These are phyloP conservation scores for Fusarium continuum DNA, from an alignment of 2,329 filamentous ascomycete genomes.

Conservation along the genomic window DNA sequence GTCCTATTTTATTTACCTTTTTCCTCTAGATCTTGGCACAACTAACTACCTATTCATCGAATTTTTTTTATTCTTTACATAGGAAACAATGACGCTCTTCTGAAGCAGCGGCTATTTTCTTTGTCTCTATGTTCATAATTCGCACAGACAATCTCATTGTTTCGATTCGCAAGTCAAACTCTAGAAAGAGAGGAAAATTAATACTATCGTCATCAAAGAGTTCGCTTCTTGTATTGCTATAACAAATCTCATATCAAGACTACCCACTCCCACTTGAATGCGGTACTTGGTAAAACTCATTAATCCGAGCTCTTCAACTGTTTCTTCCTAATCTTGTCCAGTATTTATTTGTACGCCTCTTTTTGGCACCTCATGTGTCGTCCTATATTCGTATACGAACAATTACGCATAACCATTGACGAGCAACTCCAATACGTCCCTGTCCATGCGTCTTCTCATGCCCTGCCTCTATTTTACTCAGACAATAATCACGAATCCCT, in stretches of 20 bases:
- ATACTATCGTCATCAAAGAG: neutral
- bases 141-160: neutral
- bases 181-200: neutral
- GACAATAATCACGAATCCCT: neutral
- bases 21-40: too few relatives aligned
- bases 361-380: neutral
- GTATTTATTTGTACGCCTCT: neutral
- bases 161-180: neutral
- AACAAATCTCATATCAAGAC: neutral
- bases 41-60: too few relatives aligned
- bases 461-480: neutral
- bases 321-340: constrained; percentile 2
- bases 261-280: too few relatives aligned
- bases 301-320: neutral
- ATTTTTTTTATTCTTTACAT: too few relatives aligned
- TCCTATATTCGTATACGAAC: too few relatives aligned
- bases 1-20: too few relatives aligned
- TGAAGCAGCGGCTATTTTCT: too few relatives aligned
- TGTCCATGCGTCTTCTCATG: neutral
- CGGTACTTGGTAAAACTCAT: neutral
- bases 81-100: too few relatives aligned
- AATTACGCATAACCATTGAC: neutral
- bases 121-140: neutral
- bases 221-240: too few relatives aligned
- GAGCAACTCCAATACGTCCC: neutral